Evolutionary conservation across 2,329 filamentous ascomycete genomes (phyloP).

Genomic region (Alternaria arborescens): DNA sequence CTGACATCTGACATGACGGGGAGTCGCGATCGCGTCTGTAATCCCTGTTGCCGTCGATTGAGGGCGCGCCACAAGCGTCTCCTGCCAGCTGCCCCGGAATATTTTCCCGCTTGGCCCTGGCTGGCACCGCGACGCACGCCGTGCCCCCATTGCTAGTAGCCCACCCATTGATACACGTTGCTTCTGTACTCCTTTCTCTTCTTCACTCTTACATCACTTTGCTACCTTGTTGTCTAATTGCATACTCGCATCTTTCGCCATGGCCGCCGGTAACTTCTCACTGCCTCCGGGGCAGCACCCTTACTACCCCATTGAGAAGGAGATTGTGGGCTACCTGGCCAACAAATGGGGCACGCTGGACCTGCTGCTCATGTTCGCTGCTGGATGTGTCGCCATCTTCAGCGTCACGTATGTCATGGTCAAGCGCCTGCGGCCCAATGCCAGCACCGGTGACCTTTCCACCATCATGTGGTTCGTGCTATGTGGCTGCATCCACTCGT

Average conservation of each 20-base stretch:
- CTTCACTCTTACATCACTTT: not conserved
- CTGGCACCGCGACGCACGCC: constrained; percentile 15
- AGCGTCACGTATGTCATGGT: constrained; percentile 63
- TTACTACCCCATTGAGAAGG: constrained; percentile 73
- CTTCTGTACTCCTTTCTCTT: constrained; percentile 1
- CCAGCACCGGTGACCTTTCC: constrained; percentile 64
- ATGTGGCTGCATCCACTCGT: constrained; percentile 76
- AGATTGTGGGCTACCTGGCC: constrained; percentile 69
- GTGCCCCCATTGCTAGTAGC: constrained; percentile 14
- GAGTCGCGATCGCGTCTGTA: constrained; percentile 5
- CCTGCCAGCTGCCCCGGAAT: constrained; percentile 10
- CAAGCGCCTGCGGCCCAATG: constrained; percentile 61
- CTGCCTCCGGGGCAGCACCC: constrained; percentile 60
- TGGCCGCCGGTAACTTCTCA: constrained; percentile 24
- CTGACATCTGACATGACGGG: not conserved
- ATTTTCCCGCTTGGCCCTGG: constrained; percentile 10
- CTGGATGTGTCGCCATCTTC: constrained; percentile 66
- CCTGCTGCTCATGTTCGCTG: constrained; percentile 68
- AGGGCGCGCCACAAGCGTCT: constrained; percentile 3
- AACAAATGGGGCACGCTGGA: constrained; percentile 69
- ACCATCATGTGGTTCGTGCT: constrained; percentile 79
- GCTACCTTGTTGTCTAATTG: not conserved
- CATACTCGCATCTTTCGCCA: constrained; percentile 10
- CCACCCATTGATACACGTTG: constrained; percentile 1
- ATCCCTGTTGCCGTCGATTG: constrained; percentile 3